Evolutionary conservation across 2,329 filamentous ascomycete genomes (phyloP), one percentile per base, ranked within the genome.

Genomic region (Trichoderma oligosporum): DNA sequence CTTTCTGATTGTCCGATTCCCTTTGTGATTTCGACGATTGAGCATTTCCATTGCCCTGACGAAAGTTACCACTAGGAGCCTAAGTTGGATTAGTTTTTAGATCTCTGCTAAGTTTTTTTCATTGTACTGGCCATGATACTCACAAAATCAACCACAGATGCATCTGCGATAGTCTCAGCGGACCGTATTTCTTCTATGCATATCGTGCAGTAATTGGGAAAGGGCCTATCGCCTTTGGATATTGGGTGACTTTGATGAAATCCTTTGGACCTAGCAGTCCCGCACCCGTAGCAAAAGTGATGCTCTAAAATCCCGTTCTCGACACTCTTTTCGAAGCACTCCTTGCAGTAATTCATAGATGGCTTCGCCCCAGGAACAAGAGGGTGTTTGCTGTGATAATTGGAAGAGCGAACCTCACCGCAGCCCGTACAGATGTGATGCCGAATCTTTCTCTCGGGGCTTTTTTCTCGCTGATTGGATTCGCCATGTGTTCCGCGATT

Each of bases 281-380:
- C 67, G 39, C 67, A 69, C 9, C 66, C 61, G n/a, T 63, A 74
- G 63, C 78, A 81, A 18, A 78, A 72, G 53, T 77, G 76, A 35
- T 68, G 27, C 7, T 65, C 61, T 8, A 63, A 60, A 29, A 66
- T 46, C 1, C 64, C 65, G 24, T 62, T 59, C 3, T 61, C 54
- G 7, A 68, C 60, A 18, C 54, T 62, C n/a, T 57, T 57, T 36
- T 68, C 62, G 35, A 70, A 69, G 56, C 74, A 76, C 5, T 61
- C 59, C 36, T 66, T 62, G 46, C 73, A 76, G 31, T 73, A 68
- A 45, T 73, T 76, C 39, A 68, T 60, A 20, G 69, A 61, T 4
- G 63, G 61, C 11, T 62, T 67, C 25, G 62, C 59, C 2, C 56
- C 61, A 5, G 45, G 36, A 8, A 52, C 18, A 4, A 71, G 52